phyloP scores from a whole-genome alignment of 257 asterid genomes.

The Eustoma russellianum region DNA sequence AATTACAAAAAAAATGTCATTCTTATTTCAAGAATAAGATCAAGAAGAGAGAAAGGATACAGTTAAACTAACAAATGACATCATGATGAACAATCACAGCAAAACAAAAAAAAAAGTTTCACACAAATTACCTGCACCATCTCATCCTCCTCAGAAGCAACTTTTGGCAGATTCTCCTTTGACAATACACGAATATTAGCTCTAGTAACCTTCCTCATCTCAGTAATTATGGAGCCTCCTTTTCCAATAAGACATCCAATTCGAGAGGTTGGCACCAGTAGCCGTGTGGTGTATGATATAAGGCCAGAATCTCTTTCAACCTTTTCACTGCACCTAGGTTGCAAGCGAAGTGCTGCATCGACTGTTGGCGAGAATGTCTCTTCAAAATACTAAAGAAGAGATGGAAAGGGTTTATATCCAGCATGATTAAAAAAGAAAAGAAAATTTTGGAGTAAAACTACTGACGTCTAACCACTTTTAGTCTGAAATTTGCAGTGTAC shows the following conservation, averaged over 20 bases:
- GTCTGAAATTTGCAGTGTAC: too few relatives aligned
- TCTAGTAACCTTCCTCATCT: slow-evolving; percentile 79
- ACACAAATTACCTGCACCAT: slow-evolving; percentile 71
- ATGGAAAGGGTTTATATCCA: slow-evolving; percentile 6
- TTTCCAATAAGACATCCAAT: slow-evolving; percentile 96
- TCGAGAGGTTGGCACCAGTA: slow-evolving; percentile 80
- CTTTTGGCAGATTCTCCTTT: slow-evolving; percentile 82
- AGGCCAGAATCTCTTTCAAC: slow-evolving; percentile 90
- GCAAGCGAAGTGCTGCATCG: slow-evolving; percentile 86
- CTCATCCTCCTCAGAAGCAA: slow-evolving; percentile 92
- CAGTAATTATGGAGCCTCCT: slow-evolving; percentile 93
- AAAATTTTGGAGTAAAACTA: neutral
- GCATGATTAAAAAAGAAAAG: neutral
- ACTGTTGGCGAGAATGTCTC: slow-evolving; percentile 77
- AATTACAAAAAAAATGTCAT: too few relatives aligned
- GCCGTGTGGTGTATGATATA: slow-evolving; percentile 60
- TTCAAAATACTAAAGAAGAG: slow-evolving; percentile 44
- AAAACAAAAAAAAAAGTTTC: neutral
- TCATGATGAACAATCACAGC: too few relatives aligned
- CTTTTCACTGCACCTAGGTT: slow-evolving; percentile 96
- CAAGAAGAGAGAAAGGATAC: neutral
- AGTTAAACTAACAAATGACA: neutral
- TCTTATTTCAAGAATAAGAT: neutral
- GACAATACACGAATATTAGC: slow-evolving; percentile 86
- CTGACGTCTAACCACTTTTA: too few relatives aligned